phyloP scores from a whole-genome alignment of 176 grass and related monocot species.

The Saccharum officinarum region DNA sequence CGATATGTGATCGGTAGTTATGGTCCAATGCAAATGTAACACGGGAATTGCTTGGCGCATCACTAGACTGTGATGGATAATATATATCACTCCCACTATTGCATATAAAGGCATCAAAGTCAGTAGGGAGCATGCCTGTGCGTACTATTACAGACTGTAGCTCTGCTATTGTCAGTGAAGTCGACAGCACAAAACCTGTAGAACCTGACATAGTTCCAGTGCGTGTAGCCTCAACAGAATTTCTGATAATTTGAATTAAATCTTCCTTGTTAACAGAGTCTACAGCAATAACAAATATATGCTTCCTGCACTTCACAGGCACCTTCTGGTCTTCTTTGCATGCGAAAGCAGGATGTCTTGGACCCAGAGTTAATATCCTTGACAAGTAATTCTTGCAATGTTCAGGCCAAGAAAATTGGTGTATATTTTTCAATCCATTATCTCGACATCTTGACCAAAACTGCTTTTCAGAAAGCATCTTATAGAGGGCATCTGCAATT shows the following conservation, averaged over 20 bases:
- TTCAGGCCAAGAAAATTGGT: conserved; percentile 79
- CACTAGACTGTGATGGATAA: conserved; percentile 60
- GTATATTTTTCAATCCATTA: conserved; percentile 75
- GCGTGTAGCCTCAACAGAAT: conserved; percentile 51
- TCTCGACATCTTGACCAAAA: conserved; percentile 67
- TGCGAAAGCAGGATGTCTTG: conserved; percentile 35
- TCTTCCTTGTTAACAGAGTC: conserved; percentile 60
- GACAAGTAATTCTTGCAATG: conserved; percentile 83
- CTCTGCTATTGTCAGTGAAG: conserved; percentile 60
- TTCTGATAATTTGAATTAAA: conserved; percentile 46
- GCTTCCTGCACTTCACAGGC: conserved; percentile 40
- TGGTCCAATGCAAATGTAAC: conserved; percentile 73
- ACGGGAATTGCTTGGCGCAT: conserved; percentile 57
- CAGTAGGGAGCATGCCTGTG: conserved; percentile 65
- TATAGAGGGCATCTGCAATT: conserved; percentile 75
- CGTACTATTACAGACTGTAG: conserved; percentile 57
- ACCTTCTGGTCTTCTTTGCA: conserved; percentile 38
- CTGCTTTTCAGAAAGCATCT: conserved; percentile 71
- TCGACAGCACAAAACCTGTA: conserved; percentile 55
- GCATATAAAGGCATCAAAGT: conserved; percentile 97
- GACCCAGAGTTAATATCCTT: conserved; percentile 56
- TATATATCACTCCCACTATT: conserved; percentile 97
- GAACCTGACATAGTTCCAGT: conserved; percentile 41
- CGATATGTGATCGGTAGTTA: conserved; percentile 78
- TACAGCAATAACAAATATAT: conserved; percentile 58